Base-by-base conservation (phyloP, 2,329 filamentous ascomycete genomes). In the Xylaria sp. region DNA sequence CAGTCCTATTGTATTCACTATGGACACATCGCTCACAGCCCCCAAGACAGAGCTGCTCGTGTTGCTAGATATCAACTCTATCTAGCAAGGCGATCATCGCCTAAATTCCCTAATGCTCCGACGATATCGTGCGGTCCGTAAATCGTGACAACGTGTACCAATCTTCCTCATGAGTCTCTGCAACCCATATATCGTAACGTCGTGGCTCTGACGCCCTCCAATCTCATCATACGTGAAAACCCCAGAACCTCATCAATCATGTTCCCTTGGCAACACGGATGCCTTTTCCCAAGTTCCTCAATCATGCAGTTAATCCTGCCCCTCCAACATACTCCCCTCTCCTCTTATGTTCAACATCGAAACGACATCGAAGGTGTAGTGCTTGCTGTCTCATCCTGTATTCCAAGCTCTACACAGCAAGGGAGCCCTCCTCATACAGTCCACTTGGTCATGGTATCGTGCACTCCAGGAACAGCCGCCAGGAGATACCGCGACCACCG, bases 391-490 rank as follows among this genome's bases (percentile, higher is more conserved):
- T 44, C 17, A 44, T 17, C 42, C 22, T n/a, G 17, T 3, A 20
- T 44, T n/a, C 17, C 10, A 45, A 22, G n/a, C 10, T 45, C 1
- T 22, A 9, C 1, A 13, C 6, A 45, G 39, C 5, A n/a, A 4
- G 9, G 20, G 11, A n/a, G 13, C 5, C 1, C 15, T 2, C 27
- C 45, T 13, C 2, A 17, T 50, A 7, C n/a, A 3, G 5, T 17
- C 65, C 60, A 67, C 49, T 31, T 60, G 3, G 50, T 60, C 9
- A 50, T 13, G 1, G 60, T n/a, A 13, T 64, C 60, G 15, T 63
- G n/a, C 0, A 15, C 17, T 15, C 61, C 60, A 9, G 60, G 60
- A 7, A 60, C 49, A 0, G 60, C 60, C 2, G 33, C 42, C 27
- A 67, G 29, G 27, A 67, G 65, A 22, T 56, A 63, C 11, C 22